Base-by-base conservation (phyloP, 345 rosid species). In the Pistacia atlantica region DNA sequence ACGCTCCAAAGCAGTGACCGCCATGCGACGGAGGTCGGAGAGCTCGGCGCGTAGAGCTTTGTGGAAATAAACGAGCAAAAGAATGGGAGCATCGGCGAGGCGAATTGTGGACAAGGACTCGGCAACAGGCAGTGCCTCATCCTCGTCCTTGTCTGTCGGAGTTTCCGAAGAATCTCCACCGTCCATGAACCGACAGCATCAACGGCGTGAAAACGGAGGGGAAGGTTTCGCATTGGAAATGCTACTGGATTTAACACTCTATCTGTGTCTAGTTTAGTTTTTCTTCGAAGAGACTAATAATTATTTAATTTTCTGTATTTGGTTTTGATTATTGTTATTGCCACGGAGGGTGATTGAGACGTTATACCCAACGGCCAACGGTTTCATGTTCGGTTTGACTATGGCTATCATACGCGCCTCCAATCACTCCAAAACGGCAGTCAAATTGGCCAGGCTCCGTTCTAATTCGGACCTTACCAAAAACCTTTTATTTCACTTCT, bases 61-160 rank as follows among this genome's bases (percentile, higher is more conserved):
- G 86, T 94, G 98, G 87, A 87, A 90, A 79, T 76, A 85, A 69
- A 85, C 86, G 17, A 94, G 81, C 28, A 92, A 70, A 49, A 89
- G 89, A 65, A 90, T 84, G 1, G 98, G 98, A 82, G 91, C 90
- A 69, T 89, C 89, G 1, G 75, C 45, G 28, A 91, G 91, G 42
- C 75, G 84, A 0, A 84, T 75, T 28, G 80, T 75, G 69, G 79
- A 72, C 9, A 80, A 69, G 82, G 2, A 82, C 65, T 57, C 84
- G 75, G 73, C 75, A 78, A 62, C 48, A 33, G 28, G 65, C 67
- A 38, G 69, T 37, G 54, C 79, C 45, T 63, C 75, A 33, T 74
- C 76, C n/a, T 66, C 78, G 66, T 75, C 78, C 69, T 87, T 77
- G 63, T 83, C 87, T 65, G 81, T 80, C 69, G 80, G 81, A 65